Conservation (phyloP, 345 rosid species). For the Ailanthus altissimus region DNA sequence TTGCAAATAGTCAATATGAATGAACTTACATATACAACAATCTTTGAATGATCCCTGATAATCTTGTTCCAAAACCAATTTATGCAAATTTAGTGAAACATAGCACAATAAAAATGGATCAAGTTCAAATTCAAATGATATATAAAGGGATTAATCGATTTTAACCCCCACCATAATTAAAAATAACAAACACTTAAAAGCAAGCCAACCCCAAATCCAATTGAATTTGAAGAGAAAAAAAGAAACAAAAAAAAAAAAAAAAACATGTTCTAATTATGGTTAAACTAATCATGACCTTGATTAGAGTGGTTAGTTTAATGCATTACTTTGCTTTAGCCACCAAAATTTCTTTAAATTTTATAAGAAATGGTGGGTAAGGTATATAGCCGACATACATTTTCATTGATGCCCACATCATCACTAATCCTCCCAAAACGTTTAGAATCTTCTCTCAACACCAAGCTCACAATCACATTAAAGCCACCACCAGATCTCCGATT, state of each 20-base stretch:
- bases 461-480: slow-evolving; percentile 25
- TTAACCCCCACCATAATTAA: neutral
- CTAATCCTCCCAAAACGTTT: slow-evolving; percentile 6
- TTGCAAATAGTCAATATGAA: too few relatives aligned
- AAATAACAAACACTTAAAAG: neutral
- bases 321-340: slow-evolving; percentile 9
- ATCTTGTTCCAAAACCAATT: too few relatives aligned
- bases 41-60: too few relatives aligned
- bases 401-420: slow-evolving; percentile 26
- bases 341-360: slow-evolving; percentile 5
- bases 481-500: neutral
- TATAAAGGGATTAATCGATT: neutral
- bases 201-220: too few relatives aligned
- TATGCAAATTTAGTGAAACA: too few relatives aligned
- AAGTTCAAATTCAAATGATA: too few relatives aligned
- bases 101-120: too few relatives aligned
- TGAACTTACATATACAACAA: too few relatives aligned
- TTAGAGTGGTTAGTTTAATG: slow-evolving; percentile 28
- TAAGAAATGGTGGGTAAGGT: slow-evolving; percentile 37
- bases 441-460: slow-evolving; percentile 20
- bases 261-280: slow-evolving; percentile 13
- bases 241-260: neutral
- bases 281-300: slow-evolving; percentile 34
- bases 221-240: neutral
- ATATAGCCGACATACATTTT: slow-evolving; percentile 41